These are phyloP conservation scores for Achaetomiella virescens DNA, from an alignment of 495 filamentous ascomycete species.

Conservation along the genomic window DNA sequence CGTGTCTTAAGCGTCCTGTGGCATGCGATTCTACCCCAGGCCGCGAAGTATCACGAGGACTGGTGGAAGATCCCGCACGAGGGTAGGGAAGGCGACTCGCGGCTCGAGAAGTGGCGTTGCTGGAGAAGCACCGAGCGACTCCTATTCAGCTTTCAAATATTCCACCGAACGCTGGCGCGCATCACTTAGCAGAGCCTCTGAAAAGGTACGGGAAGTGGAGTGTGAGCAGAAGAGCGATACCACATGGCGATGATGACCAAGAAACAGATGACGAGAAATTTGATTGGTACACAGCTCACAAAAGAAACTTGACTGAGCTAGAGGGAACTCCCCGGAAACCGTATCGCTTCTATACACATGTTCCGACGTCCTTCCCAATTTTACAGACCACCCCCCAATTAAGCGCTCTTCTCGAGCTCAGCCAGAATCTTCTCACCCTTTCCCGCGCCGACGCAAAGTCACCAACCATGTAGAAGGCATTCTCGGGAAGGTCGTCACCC, in stretches of 20 bases:
- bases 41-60: too few species aligned
- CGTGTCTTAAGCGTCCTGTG: too few species aligned
- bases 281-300: constrained; percentile 42
- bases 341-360: constrained; percentile 37
- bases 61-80: too few species aligned
- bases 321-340: constrained; percentile 25
- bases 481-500: constrained; percentile 91
- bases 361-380: constrained; percentile 26
- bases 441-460: constrained; percentile 83
- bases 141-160: too few species aligned
- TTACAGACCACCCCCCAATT: constrained; percentile 46
- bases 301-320: constrained; percentile 35
- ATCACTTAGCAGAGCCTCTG: too few species aligned
- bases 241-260: not conserved
- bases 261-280: constrained; percentile 25
- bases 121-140: too few species aligned
- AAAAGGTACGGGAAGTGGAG: too few species aligned
- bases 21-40: too few species aligned
- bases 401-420: constrained; percentile 69
- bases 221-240: not conserved
- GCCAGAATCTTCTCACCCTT: constrained; percentile 99
- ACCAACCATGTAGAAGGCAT: constrained; percentile 98
- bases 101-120: too few species aligned
- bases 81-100: too few species aligned
- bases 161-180: too few species aligned